A percentile compares a stretch with the other conserved stretches of the same genome.
Conservation (phyloP, 2,329 filamentous ascomycete genomes). For the Amylocarpus encephaloides region DNA sequence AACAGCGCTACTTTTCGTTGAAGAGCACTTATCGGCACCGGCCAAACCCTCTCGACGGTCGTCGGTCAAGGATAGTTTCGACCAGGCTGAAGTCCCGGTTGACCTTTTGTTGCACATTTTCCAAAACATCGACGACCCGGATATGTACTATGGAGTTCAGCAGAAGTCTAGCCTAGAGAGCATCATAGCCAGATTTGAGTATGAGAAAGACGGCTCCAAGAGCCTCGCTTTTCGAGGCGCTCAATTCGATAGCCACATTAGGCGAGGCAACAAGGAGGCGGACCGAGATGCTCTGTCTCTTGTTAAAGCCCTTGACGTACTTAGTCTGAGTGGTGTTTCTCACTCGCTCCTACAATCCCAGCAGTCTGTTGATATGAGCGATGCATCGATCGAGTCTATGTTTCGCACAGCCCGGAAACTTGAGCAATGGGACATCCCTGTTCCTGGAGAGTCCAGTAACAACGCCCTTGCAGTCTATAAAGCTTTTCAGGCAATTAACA, state of each 20-base stretch:
- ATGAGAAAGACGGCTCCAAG: slow-evolving; percentile 81
- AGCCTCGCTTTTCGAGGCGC: slow-evolving; percentile 87
- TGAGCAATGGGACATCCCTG: slow-evolving; percentile 86
- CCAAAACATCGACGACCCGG: slow-evolving; percentile 88
- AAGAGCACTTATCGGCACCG: slow-evolving; percentile 58
- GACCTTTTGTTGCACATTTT: slow-evolving; percentile 77
- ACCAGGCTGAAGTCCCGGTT: slow-evolving; percentile 43
- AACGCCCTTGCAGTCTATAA: slow-evolving; percentile 69
- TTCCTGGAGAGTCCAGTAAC: slow-evolving; percentile 55
- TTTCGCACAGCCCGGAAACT: slow-evolving; percentile 75
- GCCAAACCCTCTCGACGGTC: slow-evolving; percentile 58
- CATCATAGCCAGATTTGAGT: slow-evolving; percentile 76
- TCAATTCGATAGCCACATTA: slow-evolving; percentile 80
- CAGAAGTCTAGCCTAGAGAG: slow-evolving; percentile 70
- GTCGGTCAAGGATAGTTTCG: slow-evolving; percentile 44
- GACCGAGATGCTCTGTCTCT: slow-evolving; percentile 60
- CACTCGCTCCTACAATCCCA: slow-evolving; percentile 69
- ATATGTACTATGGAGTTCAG: slow-evolving; percentile 88
- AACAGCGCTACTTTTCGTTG: slow-evolving; percentile 75
- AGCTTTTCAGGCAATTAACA: slow-evolving; percentile 72
- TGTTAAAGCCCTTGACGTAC: slow-evolving; percentile 67
- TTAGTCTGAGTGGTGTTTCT: slow-evolving; percentile 81
- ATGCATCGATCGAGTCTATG: slow-evolving; percentile 61
- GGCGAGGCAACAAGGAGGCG: slow-evolving; percentile 49
- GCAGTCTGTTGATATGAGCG: slow-evolving; percentile 50